Evolutionary conservation across 495 filamentous ascomycete species (phyloP), one percentile per base, ranked within the genome.

Genomic region (Schizothecium vesticola): DNA sequence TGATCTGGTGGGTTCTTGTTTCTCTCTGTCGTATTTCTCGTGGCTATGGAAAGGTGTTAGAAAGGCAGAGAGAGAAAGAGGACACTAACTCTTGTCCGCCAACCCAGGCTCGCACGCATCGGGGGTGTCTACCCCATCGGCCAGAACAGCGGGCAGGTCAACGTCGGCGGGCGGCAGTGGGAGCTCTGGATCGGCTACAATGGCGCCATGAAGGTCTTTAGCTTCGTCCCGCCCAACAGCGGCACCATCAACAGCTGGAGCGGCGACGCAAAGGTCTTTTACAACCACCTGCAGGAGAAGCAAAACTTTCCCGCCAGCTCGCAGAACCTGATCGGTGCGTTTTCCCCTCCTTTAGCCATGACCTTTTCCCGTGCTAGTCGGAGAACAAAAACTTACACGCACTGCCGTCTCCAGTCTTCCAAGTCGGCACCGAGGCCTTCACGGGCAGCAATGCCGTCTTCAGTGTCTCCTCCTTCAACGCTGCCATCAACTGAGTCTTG

Each of bases 261-360:
- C 59, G 75, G 67, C 29, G 78, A 85, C 70, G 73, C 83, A 69
- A 82, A 79, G 73, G 64, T 78, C 0, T 85, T 85, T 72, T 85
- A 78, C 72, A 71, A 76, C 62, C 79, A 81, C 62, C 62, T 85
- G 29, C 64, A 71, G 9, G 31, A 70, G 13, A 75, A 76, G 63
- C 67, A 82, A 0, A 64, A 64, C 5, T 85, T 72, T 64, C 82
- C 82, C 1, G 73, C 77, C 6, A 71, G 63, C 61, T 71, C 61
- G n/a, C 83, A 86, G 69, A 76, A 85, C 67, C 64, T 86, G 63
- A 80, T 83, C 64, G 77, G 83, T 85, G 76, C 61, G 83, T 77
- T 55, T 61, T 8, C 4, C 3, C 22, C 19, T 61, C 13, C 13
- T 61, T 61, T 31, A 26, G 19, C n/a, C 24, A 61, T 61, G 24